Evolutionary conservation across 2,329 filamentous ascomycete species (phyloP), one percentile per base, ranked within the genome.

Genomic region (Aspergillus quadricinctus): DNA sequence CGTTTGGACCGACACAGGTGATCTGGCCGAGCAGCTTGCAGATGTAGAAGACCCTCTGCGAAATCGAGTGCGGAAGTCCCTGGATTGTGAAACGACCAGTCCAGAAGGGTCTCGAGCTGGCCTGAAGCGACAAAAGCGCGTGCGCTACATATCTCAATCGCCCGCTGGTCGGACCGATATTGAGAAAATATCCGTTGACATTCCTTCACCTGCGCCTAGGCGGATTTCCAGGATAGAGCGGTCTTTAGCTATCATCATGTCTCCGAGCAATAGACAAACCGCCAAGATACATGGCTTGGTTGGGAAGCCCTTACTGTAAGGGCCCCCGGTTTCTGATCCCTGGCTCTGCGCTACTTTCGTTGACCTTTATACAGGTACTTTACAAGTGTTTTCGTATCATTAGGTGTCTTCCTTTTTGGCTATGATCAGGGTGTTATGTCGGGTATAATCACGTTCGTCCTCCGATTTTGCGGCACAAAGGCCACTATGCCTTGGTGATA

Each of bases 1-100:
- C 57, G 85, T 89, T 66, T 97, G 91, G 92, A 92, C 90, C 71
- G 92, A 97, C 75, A 96, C 93, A 48, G 93, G 92, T 70, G 94
- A 97, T 76, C 85, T 97, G 68, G 91, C 90, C 69, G 93, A 97
- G 78, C 93, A 95, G 81, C 82, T 92, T 66, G 89, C 85, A 68
- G 88, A 89, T 79, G 86, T 87, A 69, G 86, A 93, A 76, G 90
- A 96, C 73, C 90, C 91, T 57, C 81, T 96, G 64, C 86, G 84
- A 65, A 83, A 86, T 65, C 87, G 84, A 67, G 80, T 93, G 58
- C 81, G 81, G 69, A 80, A 85, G 65, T 86, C 86, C 64, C 75
- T 88, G 57, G 85, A 90, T 72, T 83, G 76, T 67, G 82, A 85
- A 65, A 77, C 82, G 54, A 78, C 87, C 65, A 80, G 67, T 55